Percentiles rank a stretch among this genome's conserved stretches.
Evolutionary conservation across 208 protist genomes (phyloP).

Genomic region (Acanthamoeba healyi): DNA sequence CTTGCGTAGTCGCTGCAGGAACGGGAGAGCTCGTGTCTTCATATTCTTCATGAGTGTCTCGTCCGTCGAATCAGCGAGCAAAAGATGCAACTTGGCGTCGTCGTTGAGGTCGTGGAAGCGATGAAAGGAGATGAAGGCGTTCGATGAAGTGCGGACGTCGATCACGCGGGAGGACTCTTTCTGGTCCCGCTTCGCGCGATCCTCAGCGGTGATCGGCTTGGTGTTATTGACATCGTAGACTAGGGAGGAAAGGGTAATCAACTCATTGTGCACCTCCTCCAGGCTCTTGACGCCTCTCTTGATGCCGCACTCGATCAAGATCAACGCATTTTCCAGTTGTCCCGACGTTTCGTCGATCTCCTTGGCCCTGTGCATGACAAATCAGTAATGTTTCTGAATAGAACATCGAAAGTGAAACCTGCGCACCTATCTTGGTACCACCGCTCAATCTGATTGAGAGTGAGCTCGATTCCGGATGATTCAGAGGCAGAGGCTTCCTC

Average conservation of each 20-base stretch:
- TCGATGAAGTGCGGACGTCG: background rate
- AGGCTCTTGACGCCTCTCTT: background rate
- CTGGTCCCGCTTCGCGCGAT: too few relatives aligned
- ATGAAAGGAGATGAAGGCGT: conserved; percentile 15
- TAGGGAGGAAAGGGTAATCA: background rate
- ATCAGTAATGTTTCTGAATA: background rate
- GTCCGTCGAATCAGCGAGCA: conserved; percentile 40
- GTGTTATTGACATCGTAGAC: background rate
- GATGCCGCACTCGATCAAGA: conserved; percentile 4
- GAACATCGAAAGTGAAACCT: background rate
- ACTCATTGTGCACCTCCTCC: background rate
- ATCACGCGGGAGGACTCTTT: background rate
- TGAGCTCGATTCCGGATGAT: conserved; percentile 13
- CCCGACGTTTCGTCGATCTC: conserved; percentile 40
- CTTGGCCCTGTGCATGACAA: background rate
- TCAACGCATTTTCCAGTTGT: conserved; percentile 18
- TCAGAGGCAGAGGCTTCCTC: background rate
- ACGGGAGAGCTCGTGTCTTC: conserved; percentile 18
- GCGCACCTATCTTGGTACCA: background rate
- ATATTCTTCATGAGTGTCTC: conserved; percentile 44
- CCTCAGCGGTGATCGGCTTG: too few relatives aligned
- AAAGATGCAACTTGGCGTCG: conserved; percentile 6
- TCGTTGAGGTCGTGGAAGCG: background rate
- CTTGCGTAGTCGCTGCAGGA: background rate
- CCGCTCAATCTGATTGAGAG: background rate